These are phyloP conservation scores for Phoma sp. DNA, from an alignment of 2,329 filamentous ascomycete species.

Conservation along the genomic window DNA sequence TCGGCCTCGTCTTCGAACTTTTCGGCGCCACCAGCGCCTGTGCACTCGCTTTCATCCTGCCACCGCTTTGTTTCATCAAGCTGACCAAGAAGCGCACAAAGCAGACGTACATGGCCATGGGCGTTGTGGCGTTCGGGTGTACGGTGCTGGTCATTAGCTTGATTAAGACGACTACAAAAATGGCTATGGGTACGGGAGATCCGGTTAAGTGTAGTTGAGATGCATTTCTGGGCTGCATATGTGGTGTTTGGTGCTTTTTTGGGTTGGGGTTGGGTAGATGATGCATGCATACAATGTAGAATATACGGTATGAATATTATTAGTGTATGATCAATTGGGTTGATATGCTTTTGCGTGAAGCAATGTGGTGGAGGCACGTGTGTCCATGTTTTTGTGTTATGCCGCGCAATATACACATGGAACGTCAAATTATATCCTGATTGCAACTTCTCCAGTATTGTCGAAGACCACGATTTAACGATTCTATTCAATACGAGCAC, in stretches of 20 bases:
- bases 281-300: too few relatives aligned
- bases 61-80: constrained; percentile 94
- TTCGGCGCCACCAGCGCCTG: constrained; percentile 95
- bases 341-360: too few relatives aligned
- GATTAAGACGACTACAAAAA: constrained; percentile 41
- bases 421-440: too few relatives aligned
- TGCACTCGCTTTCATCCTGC: constrained; percentile 92
- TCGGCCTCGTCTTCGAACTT: constrained; percentile 93
- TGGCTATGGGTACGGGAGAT: constrained; percentile 32
- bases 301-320: too few relatives aligned
- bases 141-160: constrained; percentile 75
- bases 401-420: too few relatives aligned
- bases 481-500: too few relatives aligned
- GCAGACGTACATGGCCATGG: constrained; percentile 74
- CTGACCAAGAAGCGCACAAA: constrained; percentile 79
- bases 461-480: too few relatives aligned
- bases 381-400: too few relatives aligned
- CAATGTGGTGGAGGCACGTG: too few relatives aligned
- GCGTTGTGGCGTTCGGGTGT: constrained; percentile 79
- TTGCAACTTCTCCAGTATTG: too few relatives aligned
- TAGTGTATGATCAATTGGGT: too few relatives aligned
- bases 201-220: constrained; percentile 34
- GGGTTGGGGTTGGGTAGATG: not conserved
- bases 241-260: constrained; percentile 7
- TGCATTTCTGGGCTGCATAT: constrained; percentile 8